Conservation (phyloP, 2,329 filamentous ascomycete genomes). For the Blastomyces emzantsi region DNA sequence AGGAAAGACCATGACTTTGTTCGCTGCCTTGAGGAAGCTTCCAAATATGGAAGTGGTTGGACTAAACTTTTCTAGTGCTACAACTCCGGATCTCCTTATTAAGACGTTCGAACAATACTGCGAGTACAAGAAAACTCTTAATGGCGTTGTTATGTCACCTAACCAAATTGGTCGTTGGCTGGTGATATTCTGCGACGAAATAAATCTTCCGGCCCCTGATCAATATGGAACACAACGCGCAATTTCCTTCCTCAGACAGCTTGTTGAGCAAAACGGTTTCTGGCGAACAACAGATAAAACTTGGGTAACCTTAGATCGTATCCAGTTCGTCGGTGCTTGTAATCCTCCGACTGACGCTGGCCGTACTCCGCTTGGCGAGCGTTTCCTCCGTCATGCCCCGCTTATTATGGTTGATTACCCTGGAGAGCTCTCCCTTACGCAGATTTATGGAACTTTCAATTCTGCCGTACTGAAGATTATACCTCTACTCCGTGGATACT, state of each 20-base stretch:
- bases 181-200: slow-evolving; percentile 98
- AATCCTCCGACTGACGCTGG: slow-evolving; percentile 97
- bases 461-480: slow-evolving; percentile 94
- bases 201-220: slow-evolving; percentile 95
- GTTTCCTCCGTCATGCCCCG: slow-evolving; percentile 95
- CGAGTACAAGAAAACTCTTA: slow-evolving; percentile 98
- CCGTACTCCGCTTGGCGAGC: slow-evolving; percentile 82
- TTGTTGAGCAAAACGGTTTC: slow-evolving; percentile 98
- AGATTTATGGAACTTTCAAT: slow-evolving; percentile 99
- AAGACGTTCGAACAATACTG: slow-evolving; percentile 99
- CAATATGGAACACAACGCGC: slow-evolving; percentile 96
- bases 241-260: slow-evolving; percentile 92
- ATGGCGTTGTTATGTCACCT: slow-evolving; percentile 88
- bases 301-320: slow-evolving; percentile 95
- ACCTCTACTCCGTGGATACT: slow-evolving; percentile 86
- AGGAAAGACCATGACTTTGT: slow-evolving; percentile 99
- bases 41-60: slow-evolving; percentile 99
- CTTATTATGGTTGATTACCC: slow-evolving; percentile 99
- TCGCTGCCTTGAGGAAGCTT: slow-evolving; percentile 91
- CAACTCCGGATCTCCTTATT: slow-evolving; percentile 92
- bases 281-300: slow-evolving; percentile 96
- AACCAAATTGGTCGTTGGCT: slow-evolving; percentile 97
- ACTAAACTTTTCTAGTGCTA: slow-evolving; percentile 98
- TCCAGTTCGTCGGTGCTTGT: slow-evolving; percentile 97
- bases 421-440: slow-evolving; percentile 83